phyloP scores from a whole-genome alignment of 768 basidiomycete genomes.

The Mrakia frigida region DNA sequence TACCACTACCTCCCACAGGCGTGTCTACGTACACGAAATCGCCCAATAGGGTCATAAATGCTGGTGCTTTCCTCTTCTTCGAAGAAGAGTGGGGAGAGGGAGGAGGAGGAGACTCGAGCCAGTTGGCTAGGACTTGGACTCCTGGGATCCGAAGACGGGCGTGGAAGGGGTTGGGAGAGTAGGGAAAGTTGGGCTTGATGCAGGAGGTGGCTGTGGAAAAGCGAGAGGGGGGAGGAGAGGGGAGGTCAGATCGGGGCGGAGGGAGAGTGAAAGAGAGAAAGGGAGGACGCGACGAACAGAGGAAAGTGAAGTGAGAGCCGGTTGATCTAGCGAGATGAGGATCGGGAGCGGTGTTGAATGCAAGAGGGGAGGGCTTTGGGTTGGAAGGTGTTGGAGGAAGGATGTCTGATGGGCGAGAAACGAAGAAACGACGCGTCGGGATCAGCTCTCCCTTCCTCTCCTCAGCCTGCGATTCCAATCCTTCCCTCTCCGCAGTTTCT shows the following conservation, averaged over 20 bases:
- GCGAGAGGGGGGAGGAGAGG: neutral
- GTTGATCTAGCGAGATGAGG: conserved; percentile 53
- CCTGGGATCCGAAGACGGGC: conserved; percentile 53
- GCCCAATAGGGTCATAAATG: conserved; percentile 63
- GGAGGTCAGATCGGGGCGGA: neutral
- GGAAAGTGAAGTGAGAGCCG: conserved; percentile 58
- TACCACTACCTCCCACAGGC: conserved; percentile 51
- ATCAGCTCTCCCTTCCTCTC: neutral
- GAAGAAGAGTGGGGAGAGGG: neutral
- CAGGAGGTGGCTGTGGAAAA: conserved; percentile 58
- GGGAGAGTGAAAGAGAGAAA: neutral
- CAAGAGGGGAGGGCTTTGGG: conserved; percentile 52
- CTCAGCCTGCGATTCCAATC: too few species aligned
- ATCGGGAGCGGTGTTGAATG: conserved; percentile 72
- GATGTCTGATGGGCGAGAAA: neutral
- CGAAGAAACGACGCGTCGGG: neutral
- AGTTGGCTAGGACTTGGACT: conserved; percentile 60
- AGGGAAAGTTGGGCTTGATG: conserved; percentile 61
- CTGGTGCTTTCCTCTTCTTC: conserved; percentile 36
- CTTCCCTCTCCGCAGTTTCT: neutral
- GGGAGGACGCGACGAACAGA: conserved; percentile 38
- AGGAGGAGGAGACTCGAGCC: conserved; percentile 10
- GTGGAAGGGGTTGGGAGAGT: conserved; percentile 52
- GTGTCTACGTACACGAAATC: conserved; percentile 74
- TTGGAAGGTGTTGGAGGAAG: conserved; percentile 45